Evolutionary conservation across 495 filamentous ascomycete genomes (phyloP).

Genomic region (Cladorrhinum samala): DNA sequence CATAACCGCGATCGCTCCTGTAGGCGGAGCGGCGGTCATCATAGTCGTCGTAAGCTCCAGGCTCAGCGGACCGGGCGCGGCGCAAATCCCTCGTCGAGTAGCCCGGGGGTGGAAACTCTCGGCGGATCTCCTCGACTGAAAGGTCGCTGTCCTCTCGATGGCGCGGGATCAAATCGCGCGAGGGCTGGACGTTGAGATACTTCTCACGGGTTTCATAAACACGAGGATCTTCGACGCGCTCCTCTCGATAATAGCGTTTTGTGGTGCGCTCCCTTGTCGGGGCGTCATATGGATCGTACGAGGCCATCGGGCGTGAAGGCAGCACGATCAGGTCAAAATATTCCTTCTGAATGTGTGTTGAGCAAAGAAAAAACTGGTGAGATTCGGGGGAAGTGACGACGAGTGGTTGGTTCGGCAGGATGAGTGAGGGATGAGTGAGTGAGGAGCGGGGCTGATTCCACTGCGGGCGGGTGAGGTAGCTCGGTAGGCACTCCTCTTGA

Average conservation of each 20-base stretch:
- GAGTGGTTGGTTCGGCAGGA: neutral
- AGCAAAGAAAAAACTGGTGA: neutral
- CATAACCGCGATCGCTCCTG: conserved; percentile 17
- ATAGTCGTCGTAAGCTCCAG: conserved; percentile 38
- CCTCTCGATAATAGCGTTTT: conserved; percentile 41
- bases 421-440: neutral
- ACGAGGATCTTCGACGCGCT: conserved; percentile 41
- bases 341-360: neutral
- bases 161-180: conserved; percentile 49
- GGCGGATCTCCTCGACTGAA: conserved; percentile 59
- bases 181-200: conserved; percentile 37
- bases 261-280: conserved; percentile 36
- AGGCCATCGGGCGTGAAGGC: conserved; percentile 33
- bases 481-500: neutral
- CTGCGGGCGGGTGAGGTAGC: neutral
- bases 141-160: conserved; percentile 53
- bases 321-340: neutral
- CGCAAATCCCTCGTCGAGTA: conserved; percentile 45
- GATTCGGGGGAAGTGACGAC: neutral
- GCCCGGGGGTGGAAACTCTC: conserved; percentile 60
- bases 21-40: conserved; percentile 36
- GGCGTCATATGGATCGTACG: conserved; percentile 43
- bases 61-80: conserved; percentile 47
- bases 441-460: neutral
- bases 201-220: conserved; percentile 44